Evolutionary conservation across 2,329 filamentous ascomycete genomes (phyloP).

Genomic region (Aspergillus ustus): DNA sequence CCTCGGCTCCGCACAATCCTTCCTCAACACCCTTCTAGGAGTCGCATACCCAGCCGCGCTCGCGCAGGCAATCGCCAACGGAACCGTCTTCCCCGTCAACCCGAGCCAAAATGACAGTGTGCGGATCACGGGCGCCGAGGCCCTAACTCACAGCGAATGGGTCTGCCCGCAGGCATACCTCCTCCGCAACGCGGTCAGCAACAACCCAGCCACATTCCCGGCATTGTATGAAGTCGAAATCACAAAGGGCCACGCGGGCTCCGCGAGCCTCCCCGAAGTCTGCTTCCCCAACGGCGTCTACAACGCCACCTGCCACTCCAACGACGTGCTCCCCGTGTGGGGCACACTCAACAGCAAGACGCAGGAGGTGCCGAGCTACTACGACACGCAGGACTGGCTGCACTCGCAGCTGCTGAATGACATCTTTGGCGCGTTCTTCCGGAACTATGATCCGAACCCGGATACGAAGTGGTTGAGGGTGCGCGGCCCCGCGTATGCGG

Average conservation of each 20-base stretch:
- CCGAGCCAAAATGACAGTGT: slow-evolving; percentile 23
- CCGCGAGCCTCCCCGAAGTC: slow-evolving; percentile 20
- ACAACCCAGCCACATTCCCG: slow-evolving; percentile 19
- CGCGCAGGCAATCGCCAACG: slow-evolving; percentile 19
- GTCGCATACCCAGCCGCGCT: slow-evolving; percentile 23
- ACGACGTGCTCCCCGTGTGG: slow-evolving; percentile 34
- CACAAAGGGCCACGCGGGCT: slow-evolving; percentile 28
- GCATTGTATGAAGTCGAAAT: slow-evolving; percentile 29
- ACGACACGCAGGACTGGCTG: slow-evolving; percentile 22
- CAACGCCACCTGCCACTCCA: slow-evolving; percentile 35
- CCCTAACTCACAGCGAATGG: slow-evolving; percentile 27
- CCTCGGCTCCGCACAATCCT: slow-evolving; percentile 15
- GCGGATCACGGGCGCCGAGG: slow-evolving; percentile 21
- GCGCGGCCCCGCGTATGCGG: slow-evolving; percentile 29
- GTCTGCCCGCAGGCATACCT: slow-evolving; percentile 24
- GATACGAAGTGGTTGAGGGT: slow-evolving; percentile 21
- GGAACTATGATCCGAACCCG: slow-evolving; percentile 28
- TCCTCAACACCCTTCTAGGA: slow-evolving; percentile 23
- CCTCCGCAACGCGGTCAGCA: slow-evolving; percentile 11
- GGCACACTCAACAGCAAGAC: slow-evolving; percentile 33
- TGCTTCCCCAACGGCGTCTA: slow-evolving; percentile 31
- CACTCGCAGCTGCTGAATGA: slow-evolving; percentile 33
- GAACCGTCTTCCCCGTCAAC: slow-evolving; percentile 21
- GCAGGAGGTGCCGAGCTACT: slow-evolving; percentile 29
- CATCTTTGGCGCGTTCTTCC: slow-evolving; percentile 31